phyloP scores from a whole-genome alignment of 345 rosid genomes.

The Boechera retrofracta region DNA sequence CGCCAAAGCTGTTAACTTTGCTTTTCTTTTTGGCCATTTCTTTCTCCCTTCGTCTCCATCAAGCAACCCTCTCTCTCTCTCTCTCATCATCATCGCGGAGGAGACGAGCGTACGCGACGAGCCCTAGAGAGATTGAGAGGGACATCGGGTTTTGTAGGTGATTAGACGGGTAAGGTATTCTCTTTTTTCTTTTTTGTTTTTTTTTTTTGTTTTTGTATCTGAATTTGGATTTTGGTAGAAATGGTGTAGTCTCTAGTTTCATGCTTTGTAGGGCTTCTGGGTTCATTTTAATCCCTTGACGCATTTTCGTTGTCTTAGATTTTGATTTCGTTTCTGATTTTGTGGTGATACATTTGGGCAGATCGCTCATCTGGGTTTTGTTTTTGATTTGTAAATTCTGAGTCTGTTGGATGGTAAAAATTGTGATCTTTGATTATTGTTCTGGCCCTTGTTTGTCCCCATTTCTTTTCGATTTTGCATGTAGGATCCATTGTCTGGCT shows the following conservation, averaged over 20 bases:
- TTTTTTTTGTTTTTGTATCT: neutral
- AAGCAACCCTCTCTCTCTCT: constrained; percentile 35
- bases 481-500: constrained; percentile 6
- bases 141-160: constrained; percentile 30
- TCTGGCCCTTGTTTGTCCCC: neutral
- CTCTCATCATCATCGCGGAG: constrained; percentile 32
- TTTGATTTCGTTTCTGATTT: constrained; percentile 23
- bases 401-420: constrained; percentile 22
- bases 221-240: constrained; percentile 20
- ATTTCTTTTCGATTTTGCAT: constrained; percentile 3
- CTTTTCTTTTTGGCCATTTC: constrained; percentile 24
- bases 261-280: neutral
- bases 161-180: constrained; percentile 20
- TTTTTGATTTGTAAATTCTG: constrained; percentile 18
- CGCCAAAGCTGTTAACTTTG: constrained; percentile 26
- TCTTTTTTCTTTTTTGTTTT: neutral
- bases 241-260: neutral
- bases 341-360: neutral
- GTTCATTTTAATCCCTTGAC: neutral
- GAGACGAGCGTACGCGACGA: constrained; percentile 36
- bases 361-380: constrained; percentile 23
- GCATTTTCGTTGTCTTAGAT: neutral
- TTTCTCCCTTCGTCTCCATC: constrained; percentile 36
- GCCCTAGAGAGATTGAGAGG: constrained; percentile 39
- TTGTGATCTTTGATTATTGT: neutral